A percentile compares a stretch with the other conserved stretches of the same genome.
phyloP scores from a whole-genome alignment of 495 filamentous ascomycete genomes.

The Annulohypoxylon stygium region DNA sequence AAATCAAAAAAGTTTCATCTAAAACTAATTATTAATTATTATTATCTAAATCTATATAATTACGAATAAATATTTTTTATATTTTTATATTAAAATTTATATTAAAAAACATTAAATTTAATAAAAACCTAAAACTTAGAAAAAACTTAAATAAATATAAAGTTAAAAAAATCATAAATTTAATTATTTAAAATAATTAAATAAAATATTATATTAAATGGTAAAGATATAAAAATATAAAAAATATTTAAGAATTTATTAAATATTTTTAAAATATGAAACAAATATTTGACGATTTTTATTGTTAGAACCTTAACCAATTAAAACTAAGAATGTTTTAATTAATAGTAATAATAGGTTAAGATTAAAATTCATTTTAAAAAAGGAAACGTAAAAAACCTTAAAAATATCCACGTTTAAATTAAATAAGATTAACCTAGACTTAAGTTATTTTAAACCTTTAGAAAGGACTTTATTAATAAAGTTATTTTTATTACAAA shows the following conservation, averaged over 20 bases:
- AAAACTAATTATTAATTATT: constrained; percentile 31
- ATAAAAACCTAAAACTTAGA: constrained; percentile 24
- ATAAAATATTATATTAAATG: constrained; percentile 7
- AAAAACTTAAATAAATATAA: constrained; percentile 22
- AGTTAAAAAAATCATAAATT: constrained; percentile 19
- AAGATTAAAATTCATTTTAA: too few relatives aligned
- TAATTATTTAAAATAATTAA: not conserved
- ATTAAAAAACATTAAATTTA: constrained; percentile 5
- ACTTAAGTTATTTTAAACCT: too few relatives aligned
- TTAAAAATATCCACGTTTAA: too few relatives aligned
- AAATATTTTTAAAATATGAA: not conserved
- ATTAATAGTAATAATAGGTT: not conserved
- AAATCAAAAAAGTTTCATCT: constrained; percentile 25
- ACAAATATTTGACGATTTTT: not conserved
- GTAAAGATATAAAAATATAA: not conserved
- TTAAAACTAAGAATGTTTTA: not conserved
- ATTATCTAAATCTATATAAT: constrained; percentile 24
- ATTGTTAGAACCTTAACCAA: not conserved
- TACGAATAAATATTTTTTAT: constrained; percentile 22
- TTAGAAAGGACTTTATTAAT: too few relatives aligned
- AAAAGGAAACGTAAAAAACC: too few relatives aligned
- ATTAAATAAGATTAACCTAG: too few relatives aligned
- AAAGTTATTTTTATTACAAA: too few relatives aligned
- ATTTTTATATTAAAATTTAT: constrained; percentile 26
- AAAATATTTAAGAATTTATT: constrained; percentile 17